These are phyloP conservation scores for Phaeomoniella chlamydospora DNA, from an alignment of 2,329 filamentous ascomycete genomes.

Conservation along the genomic window DNA sequence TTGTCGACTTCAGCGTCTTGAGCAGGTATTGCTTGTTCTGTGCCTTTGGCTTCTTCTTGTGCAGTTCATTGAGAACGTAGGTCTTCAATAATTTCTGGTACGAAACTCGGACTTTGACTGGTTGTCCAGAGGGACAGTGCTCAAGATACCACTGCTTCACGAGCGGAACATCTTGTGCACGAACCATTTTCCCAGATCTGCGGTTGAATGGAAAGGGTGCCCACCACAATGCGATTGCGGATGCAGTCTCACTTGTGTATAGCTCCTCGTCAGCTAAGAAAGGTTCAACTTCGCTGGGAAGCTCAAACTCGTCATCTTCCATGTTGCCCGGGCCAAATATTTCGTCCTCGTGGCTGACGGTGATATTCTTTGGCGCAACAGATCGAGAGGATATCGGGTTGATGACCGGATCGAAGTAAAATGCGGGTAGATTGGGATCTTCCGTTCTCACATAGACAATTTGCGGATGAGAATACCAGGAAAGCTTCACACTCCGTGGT, in stretches of 20 bases:
- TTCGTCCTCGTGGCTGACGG: constrained; percentile 81
- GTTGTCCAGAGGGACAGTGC: constrained; percentile 79
- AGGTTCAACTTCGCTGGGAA: constrained; percentile 67
- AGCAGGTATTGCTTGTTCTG: constrained; percentile 89
- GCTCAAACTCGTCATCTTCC: constrained; percentile 72
- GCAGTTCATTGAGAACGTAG: constrained; percentile 89
- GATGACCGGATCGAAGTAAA: constrained; percentile 95
- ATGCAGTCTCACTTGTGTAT: constrained; percentile 75
- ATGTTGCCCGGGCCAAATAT: constrained; percentile 73
- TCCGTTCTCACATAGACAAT: constrained; percentile 80
- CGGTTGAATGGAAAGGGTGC: constrained; percentile 92
- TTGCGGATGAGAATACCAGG: constrained; percentile 90
- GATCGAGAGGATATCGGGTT: constrained; percentile 94
- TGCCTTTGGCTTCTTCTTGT: constrained; percentile 90
- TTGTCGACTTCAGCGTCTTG: constrained; percentile 81
- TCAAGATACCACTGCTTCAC: constrained; percentile 99
- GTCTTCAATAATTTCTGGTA: constrained; percentile 97
- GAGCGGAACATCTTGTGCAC: constrained; percentile 89
- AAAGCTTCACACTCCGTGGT: constrained; percentile 80
- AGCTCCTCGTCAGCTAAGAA: constrained; percentile 84
- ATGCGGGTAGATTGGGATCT: constrained; percentile 79
- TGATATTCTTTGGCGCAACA: constrained; percentile 88
- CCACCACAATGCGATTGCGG: constrained; percentile 95
- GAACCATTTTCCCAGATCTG: constrained; percentile 86
- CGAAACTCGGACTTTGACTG: constrained; percentile 92